A percentile compares a stretch with the other conserved stretches of the same genome.
Conservation (phyloP, 495 filamentous ascomycete species). For the Xylaria cubensis region DNA sequence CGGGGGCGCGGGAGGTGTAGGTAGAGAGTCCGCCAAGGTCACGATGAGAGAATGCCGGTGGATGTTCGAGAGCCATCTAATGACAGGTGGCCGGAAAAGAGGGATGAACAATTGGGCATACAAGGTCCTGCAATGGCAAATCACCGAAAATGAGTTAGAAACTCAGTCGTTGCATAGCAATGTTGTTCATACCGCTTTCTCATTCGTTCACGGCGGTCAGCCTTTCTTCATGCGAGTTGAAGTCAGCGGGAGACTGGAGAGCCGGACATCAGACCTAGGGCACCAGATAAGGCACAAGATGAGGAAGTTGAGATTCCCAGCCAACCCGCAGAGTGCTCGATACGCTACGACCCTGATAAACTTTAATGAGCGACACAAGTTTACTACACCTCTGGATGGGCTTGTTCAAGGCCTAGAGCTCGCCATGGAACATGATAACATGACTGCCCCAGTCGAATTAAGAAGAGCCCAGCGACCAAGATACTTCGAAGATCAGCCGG, state of each 20-base stretch:
- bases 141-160: constrained; percentile 28
- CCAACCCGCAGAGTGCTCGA: constrained; percentile 5
- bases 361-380: constrained; percentile 21
- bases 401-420: constrained; percentile 30
- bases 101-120: constrained; percentile 27
- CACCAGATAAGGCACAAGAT: constrained; percentile 24
- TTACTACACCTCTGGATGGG: constrained; percentile 28
- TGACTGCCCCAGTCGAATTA: constrained; percentile 34
- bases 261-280: constrained; percentile 22
- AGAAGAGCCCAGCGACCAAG: constrained; percentile 13
- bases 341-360: constrained; percentile 23
- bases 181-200: constrained; percentile 32
- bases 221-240: constrained; percentile 34
- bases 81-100: constrained; percentile 17
- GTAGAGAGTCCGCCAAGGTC: constrained; percentile 17
- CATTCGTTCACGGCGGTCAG: constrained; percentile 31
- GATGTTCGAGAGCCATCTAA: constrained; percentile 24
- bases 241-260: constrained; percentile 29
- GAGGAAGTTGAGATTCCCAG: constrained; percentile 16
- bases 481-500: constrained; percentile 8
- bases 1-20: constrained; percentile 17
- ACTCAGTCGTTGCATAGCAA: constrained; percentile 25
- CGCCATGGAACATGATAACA: constrained; percentile 37
- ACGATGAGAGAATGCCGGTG: constrained; percentile 24
- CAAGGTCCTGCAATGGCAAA: constrained; percentile 25